Evolutionary conservation across 208 protist genomes (phyloP).

Genomic region (Wallacemonas rigidus): DNA sequence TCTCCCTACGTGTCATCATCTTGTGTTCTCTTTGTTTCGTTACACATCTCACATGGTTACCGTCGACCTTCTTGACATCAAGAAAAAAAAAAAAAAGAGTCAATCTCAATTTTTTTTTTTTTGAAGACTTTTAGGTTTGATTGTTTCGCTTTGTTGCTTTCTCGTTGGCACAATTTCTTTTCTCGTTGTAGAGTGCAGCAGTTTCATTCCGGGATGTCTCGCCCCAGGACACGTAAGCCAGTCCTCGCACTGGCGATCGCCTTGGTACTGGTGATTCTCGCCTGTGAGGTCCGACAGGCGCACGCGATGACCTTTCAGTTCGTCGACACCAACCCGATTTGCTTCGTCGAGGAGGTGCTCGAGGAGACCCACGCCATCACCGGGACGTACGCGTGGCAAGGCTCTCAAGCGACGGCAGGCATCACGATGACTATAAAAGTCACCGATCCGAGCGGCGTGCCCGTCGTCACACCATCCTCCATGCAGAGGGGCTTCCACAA

Average conservation of each 20-base stretch:
- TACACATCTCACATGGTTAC: too few relatives aligned
- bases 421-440: conserved; percentile 11
- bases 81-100: too few relatives aligned
- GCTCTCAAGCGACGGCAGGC: background rate
- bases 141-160: background rate
- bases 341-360: conserved; percentile 65
- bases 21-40: too few relatives aligned
- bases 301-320: conserved; percentile 50
- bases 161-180: background rate
- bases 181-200: background rate
- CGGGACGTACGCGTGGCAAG: conserved; percentile 47
- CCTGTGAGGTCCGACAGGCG: conserved; percentile 6
- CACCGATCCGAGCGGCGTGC: background rate
- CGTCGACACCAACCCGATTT: conserved; percentile 38
- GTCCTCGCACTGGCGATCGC: background rate
- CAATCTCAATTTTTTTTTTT: too few relatives aligned
- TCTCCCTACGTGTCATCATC: too few relatives aligned
- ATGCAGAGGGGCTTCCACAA: conserved; percentile 23
- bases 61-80: too few relatives aligned
- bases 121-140: background rate
- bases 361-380: conserved; percentile 32
- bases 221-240: background rate
- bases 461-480: background rate
- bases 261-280: conserved; percentile 8
- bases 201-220: background rate